A percentile compares a stretch with the other conserved stretches of the same genome.
Evolutionary conservation across 768 basidiomycete genomes (phyloP).

Genomic region (Lactarius hatsudake): DNA sequence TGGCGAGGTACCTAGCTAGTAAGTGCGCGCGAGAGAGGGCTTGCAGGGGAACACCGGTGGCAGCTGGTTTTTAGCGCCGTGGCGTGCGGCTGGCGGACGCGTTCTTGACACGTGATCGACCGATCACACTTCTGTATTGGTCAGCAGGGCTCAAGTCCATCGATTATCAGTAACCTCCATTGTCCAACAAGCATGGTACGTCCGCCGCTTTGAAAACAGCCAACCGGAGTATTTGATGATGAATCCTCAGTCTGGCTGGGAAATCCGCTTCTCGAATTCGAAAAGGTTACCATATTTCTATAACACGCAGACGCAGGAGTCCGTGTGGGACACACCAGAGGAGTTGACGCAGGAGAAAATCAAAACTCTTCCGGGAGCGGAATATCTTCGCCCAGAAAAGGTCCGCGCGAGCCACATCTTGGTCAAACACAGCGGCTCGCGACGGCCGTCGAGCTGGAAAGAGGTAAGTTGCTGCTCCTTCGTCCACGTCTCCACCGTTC

Average conservation of each 20-base stretch:
- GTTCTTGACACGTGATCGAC: conserved; percentile 4
- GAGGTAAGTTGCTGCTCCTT: conserved; percentile 48
- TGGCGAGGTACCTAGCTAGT: not conserved
- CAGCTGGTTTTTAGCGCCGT: not conserved
- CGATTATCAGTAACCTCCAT: not conserved
- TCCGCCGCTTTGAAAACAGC: not conserved
- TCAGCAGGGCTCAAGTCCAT: not conserved
- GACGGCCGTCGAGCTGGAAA: conserved; percentile 81
- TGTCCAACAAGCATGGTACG: conserved; percentile 14
- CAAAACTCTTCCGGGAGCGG: conserved; percentile 62
- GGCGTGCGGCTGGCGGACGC: not conserved
- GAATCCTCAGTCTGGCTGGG: conserved; percentile 49
- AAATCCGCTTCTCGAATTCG: conserved; percentile 83
- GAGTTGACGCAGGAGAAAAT: conserved; percentile 62
- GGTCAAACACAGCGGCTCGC: conserved; percentile 83
- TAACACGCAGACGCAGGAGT: conserved; percentile 66
- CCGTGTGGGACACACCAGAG: conserved; percentile 75
- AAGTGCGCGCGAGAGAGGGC: not conserved
- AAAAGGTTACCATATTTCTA: conserved; percentile 84
- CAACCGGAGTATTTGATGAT: not conserved
- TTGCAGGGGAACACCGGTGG: not conserved
- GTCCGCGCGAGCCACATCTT: conserved; percentile 95
- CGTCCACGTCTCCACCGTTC: conserved; percentile 1
- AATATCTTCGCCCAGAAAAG: conserved; percentile 51
- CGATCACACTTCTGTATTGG: not conserved